A percentile compares a stretch with the other conserved stretches of the same genome.
These are phyloP conservation scores for Sarocladium brachiariae DNA, from an alignment of 2,329 filamentous ascomycete genomes.

Conservation along the genomic window DNA sequence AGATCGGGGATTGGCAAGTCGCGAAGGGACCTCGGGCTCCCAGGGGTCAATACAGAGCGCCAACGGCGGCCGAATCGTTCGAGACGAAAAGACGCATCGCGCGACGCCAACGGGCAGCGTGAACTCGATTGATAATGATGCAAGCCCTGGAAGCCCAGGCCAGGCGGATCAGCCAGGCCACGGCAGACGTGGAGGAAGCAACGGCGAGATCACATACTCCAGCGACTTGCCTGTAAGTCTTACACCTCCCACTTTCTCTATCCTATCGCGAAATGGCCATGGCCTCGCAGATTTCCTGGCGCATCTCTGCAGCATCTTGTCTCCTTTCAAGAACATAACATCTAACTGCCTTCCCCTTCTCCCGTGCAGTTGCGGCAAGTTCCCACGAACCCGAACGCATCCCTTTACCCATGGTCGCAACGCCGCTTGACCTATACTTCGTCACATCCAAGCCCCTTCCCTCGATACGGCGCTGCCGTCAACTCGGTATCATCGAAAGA, in stretches of 20 bases:
- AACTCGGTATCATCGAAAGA: slow-evolving; percentile 92
- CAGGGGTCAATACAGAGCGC: slow-evolving; percentile 41
- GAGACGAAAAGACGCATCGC: slow-evolving; percentile 54
- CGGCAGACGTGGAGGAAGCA: slow-evolving; percentile 44
- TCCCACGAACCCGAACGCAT: slow-evolving; percentile 51
- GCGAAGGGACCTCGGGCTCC: slow-evolving; percentile 43
- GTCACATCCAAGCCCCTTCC: slow-evolving; percentile 79
- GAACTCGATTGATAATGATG: slow-evolving; percentile 61
- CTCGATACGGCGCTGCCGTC: slow-evolving; percentile 92
- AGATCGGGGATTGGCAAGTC: slow-evolving; percentile 50
- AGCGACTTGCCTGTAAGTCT: slow-evolving; percentile 15
- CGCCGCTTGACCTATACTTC: slow-evolving; percentile 80
- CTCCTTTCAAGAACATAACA: background rate
- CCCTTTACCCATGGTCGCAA: slow-evolving; percentile 94
- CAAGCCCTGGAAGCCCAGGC: slow-evolving; percentile 54
- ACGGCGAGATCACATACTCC: slow-evolving; percentile 39
- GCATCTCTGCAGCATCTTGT: background rate
- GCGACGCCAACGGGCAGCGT: slow-evolving; percentile 73
- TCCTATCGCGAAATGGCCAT: background rate
- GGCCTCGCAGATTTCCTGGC: background rate
- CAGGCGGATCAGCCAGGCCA: slow-evolving; percentile 29
- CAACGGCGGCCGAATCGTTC: slow-evolving; percentile 35
- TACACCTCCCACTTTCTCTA: too few species aligned
- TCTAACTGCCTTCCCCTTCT: slow-evolving; percentile 7
- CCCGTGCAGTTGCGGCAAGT: slow-evolving; percentile 21